Percentiles rank a stretch among this genome's conserved stretches.
Conservation (phyloP, 108 stramenopile genomes). For the Cyclotella sp. region DNA sequence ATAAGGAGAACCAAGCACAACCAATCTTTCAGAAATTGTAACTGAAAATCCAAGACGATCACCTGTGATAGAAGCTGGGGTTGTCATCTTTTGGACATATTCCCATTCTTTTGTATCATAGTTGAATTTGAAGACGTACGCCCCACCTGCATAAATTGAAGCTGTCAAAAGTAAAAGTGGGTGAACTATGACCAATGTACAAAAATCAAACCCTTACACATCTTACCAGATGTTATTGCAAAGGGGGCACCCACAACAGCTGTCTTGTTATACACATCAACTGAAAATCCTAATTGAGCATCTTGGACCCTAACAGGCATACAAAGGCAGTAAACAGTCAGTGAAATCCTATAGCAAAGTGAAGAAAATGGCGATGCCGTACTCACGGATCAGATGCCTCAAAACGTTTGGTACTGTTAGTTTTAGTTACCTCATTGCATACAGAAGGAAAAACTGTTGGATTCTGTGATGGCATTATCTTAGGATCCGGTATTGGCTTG, state of each 20-base stretch:
- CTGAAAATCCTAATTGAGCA: slow-evolving; percentile 9
- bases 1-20: slow-evolving; percentile 20
- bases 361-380: not conserved
- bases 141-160: slow-evolving; percentile 10
- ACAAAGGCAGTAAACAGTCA: too few relatives aligned
- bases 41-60: slow-evolving; percentile 18
- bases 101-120: slow-evolving; percentile 11
- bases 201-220: not conserved
- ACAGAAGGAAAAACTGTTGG: not conserved
- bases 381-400: slow-evolving; percentile 20
- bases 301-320: not conserved
- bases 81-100: slow-evolving; percentile 14
- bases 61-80: not conserved
- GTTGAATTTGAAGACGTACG: slow-evolving; percentile 18
- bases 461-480: not conserved
- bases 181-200: not conserved
- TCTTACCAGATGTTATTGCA: slow-evolving; percentile 8
- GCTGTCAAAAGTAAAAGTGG: slow-evolving; percentile 7
- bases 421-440: slow-evolving; percentile 1
- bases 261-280: slow-evolving; percentile 13
- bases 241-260: not conserved
- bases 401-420: slow-evolving; percentile 6
- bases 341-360: not conserved
- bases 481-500: not conserved
- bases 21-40: slow-evolving; percentile 4